Conservation (phyloP, 2,329 filamentous ascomycete species). For the Polytolypa hystricis region DNA sequence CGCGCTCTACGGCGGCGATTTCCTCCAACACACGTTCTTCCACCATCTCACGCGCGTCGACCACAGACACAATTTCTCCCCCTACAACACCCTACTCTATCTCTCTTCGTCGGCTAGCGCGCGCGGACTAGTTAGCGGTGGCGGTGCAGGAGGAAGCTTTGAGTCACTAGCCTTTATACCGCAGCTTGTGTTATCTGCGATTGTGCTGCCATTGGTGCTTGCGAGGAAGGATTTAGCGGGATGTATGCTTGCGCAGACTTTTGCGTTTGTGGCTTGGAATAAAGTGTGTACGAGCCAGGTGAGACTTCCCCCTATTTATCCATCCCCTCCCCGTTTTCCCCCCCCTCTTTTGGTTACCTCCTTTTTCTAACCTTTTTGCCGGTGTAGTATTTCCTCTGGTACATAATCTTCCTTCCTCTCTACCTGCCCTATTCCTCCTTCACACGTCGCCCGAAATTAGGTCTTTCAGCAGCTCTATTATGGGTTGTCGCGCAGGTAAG, state of each 20-base stretch:
- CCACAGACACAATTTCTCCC: slow-evolving; percentile 96
- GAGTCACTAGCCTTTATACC: slow-evolving; percentile 83
- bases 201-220: slow-evolving; percentile 63
- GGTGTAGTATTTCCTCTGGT: slow-evolving; percentile 96
- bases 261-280: slow-evolving; percentile 95
- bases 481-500: slow-evolving; percentile 64
- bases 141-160: slow-evolving; percentile 29
- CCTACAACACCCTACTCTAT: slow-evolving; percentile 87
- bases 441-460: slow-evolving; percentile 48
- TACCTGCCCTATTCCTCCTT: slow-evolving; percentile 76
- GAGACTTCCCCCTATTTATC: slow-evolving; percentile 21
- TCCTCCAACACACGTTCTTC: slow-evolving; percentile 80
- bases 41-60: slow-evolving; percentile 90
- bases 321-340: slow-evolving; percentile 1
- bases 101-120: slow-evolving; percentile 57
- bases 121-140: slow-evolving; percentile 18
- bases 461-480: slow-evolving; percentile 52
- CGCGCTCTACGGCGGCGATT: slow-evolving; percentile 61
- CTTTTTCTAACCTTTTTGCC: slow-evolving; percentile 9
- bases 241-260: slow-evolving; percentile 88
- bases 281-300: slow-evolving; percentile 98
- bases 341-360: too few relatives aligned
- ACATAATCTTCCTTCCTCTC: slow-evolving; percentile 83
- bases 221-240: slow-evolving; percentile 72
- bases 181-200: slow-evolving; percentile 67